A percentile compares a stretch with the other conserved stretches of the same genome.
phyloP scores from a whole-genome alignment of 495 filamentous ascomycete species.

The Parmelia sp. region DNA sequence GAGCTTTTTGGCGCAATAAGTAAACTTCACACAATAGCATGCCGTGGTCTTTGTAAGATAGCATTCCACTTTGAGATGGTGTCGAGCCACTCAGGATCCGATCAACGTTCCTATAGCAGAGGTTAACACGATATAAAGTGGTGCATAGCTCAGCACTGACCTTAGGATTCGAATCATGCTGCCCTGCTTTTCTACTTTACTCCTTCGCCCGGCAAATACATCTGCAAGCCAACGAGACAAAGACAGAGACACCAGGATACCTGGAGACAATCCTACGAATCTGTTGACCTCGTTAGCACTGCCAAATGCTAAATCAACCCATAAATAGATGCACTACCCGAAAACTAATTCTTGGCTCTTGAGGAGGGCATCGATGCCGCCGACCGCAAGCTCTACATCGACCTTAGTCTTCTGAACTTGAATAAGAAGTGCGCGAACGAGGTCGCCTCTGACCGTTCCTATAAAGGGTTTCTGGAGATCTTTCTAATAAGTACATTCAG shows the following conservation, averaged over 20 bases:
- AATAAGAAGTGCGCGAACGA: conserved; percentile 86
- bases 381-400: conserved; percentile 91
- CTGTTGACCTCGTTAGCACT: conserved; percentile 35
- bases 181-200: conserved; percentile 53
- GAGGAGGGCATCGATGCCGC: conserved; percentile 83
- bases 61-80: conserved; percentile 55
- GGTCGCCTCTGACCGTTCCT: conserved; percentile 73
- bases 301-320: not conserved
- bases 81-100: conserved; percentile 65
- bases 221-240: conserved; percentile 62
- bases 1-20: conserved; percentile 60
- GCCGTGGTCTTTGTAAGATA: conserved; percentile 86
- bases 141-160: conserved; percentile 31
- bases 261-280: conserved; percentile 87
- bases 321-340: conserved; percentile 43
- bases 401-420: conserved; percentile 99
- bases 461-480: conserved; percentile 73
- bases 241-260: conserved; percentile 76
- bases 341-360: conserved; percentile 97
- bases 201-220: conserved; percentile 58
- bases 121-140: conserved; percentile 17
- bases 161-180: conserved; percentile 67
- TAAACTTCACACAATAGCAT: conserved; percentile 85
- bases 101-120: conserved; percentile 59
- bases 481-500: conserved; percentile 28